Percentiles rank a stretch among this genome's conserved stretches.
These are phyloP conservation scores for Quercus gilva DNA, from an alignment of 306 rosid species.

Conservation along the genomic window DNA sequence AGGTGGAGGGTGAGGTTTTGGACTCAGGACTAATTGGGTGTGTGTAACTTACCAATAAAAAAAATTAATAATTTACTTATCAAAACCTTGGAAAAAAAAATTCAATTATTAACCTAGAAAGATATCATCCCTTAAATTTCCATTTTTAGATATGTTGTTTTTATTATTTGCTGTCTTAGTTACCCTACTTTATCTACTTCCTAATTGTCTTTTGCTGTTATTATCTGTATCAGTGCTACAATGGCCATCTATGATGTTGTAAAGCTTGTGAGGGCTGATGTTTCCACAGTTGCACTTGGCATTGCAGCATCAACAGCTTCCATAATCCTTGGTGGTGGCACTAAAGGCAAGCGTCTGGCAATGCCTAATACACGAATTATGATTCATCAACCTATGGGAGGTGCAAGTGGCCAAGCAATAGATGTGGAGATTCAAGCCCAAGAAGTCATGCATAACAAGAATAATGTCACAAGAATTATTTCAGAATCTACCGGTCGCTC, in stretches of 20 bases:
- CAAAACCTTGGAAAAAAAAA: too few species aligned
- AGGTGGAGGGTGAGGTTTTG: too few species aligned
- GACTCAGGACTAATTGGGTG: too few species aligned
- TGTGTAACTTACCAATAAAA: too few species aligned
- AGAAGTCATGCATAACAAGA: constrained; percentile 80
- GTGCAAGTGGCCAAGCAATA: constrained; percentile 94
- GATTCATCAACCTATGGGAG: constrained; percentile 96
- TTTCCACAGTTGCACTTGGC: constrained; percentile 90
- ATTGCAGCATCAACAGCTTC: constrained; percentile 92
- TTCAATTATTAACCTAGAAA: not conserved
- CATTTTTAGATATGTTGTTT: not conserved
- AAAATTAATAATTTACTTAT: too few species aligned
- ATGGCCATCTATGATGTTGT: constrained; percentile 89
- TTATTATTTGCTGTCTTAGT: constrained; percentile 8
- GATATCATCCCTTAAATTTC: not conserved
- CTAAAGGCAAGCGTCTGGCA: constrained; percentile 96
- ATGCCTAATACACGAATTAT: constrained; percentile 95
- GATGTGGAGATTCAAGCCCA: constrained; percentile 94
- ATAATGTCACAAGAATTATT: constrained; percentile 63
- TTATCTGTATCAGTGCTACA: constrained; percentile 57
- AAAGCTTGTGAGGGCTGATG: constrained; percentile 97
- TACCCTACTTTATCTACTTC: not conserved
- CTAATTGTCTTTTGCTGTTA: constrained; percentile 37
- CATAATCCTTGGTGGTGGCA: constrained; percentile 85
- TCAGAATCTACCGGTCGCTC: constrained; percentile 77